Base-by-base conservation (phyloP, 1,284 basidiomycete species). In the Fomitopsis betulina region DNA sequence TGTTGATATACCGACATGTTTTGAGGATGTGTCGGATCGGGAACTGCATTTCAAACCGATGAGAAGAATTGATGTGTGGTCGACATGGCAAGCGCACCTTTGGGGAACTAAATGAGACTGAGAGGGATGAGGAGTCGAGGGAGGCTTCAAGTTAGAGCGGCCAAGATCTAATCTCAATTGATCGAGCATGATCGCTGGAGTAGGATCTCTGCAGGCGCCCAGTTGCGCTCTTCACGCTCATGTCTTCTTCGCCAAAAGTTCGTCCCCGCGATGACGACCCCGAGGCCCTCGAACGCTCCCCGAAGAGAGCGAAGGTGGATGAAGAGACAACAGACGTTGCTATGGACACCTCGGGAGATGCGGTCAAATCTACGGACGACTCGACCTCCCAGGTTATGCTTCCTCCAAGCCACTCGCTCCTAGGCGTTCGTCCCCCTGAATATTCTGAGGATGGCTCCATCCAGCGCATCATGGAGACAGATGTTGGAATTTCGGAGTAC, bases 401-500 rank as follows among this genome's bases (percentile, higher is more conserved):
- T 12, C 91, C 91, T 35, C 85, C 89, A 6, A 92, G 89, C 64
- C 86, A 89, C 70, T 70, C 75, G 45, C 75, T 91, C 15, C 76
- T 91, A 13, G 84, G 84, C 55, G 76, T 84, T 39, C 75, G 81
- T 21, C 69, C 76, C 10, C 81, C 84, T n/a, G 72, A 75, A 19
- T 75, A 73, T 45, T 72, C 76, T 27, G 74, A 76, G 30, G 79
- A 78, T 55, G 80, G 80, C 42, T 73, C 76, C 43, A 75, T 84
- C 63, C 70, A 73, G 57, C 84, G 83, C 64, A 82, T 93, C 38
- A 75, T 85, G 57, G 94, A 98, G 72, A 78, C 80, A 7, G 89
- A 96, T 68, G 95, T 96, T 53, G 95, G 95, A 1, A 96, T 98
- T 58, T 91, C 91, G 8, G 90, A 93, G 67, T 97, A 95, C 72